Evolutionary conservation across 352 stramenopile genomes (phyloP), one percentile per base, ranked within the genome.

Genomic region (Pythium dissimile): DNA sequence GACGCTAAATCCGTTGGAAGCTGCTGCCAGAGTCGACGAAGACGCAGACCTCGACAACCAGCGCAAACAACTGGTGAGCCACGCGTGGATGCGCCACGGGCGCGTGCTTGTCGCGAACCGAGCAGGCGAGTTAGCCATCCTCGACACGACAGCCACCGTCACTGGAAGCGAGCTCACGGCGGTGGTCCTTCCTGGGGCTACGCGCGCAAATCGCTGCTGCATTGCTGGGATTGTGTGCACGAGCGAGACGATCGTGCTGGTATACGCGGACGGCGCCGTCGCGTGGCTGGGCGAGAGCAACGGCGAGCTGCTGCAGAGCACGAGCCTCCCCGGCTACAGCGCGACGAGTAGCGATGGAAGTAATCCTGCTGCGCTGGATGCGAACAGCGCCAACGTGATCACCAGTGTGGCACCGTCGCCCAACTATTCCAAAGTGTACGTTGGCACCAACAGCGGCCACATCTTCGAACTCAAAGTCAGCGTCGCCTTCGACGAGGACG

Each of bases 391-490:
- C 21, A 55, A 50, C 11, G 38, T 75, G 18, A 51, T 86, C 16
- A 68, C 68, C 2, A 67, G 72, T 39, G 61, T 92, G 37, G 46
- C 74, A 2, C 42, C 69, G 13, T 81, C 80, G 5, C 83, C 83
- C 5, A 80, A 68, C 16, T 78, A 73, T 54, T 67, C 71, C 8
- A 84, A 84, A 54, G 62, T 82, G 0, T 88, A 81, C 51, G 67
- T 89, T n/a, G 75, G 74, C 5, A 90, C 74, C 20, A 58, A 54
- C 7, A 63, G 67, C 44, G 80, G 80, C 2, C 68, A 77, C 49
- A 79, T 90, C 44, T 90, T 77, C 35, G 79, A 89, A 42, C 56
- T 92, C 31, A 83, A 73, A 35, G 83, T 76, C 11, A 81, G 45
- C 42, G 68, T 85, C 5, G 31, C 69, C 13, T 37, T 68, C 39